A percentile compares a stretch with the other conserved stretches of the same genome.
These are phyloP conservation scores for Pichia pseudocactophila DNA, from an alignment of 805 yeast species.

Conservation along the genomic window DNA sequence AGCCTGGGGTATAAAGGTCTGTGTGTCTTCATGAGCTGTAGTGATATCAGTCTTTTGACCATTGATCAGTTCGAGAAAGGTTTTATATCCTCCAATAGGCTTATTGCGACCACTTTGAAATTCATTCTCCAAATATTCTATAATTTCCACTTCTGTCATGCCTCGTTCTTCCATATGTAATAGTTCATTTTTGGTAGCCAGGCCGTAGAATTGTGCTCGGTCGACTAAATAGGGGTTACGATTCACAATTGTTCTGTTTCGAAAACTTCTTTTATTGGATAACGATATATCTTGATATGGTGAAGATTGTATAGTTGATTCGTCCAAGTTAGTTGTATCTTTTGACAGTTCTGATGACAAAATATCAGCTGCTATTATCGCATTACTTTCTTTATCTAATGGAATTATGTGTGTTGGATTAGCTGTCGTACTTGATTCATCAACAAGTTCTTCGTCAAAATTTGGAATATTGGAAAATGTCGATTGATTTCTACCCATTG, in stretches of 20 bases:
- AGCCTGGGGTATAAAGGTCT: not conserved
- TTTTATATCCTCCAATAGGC: conserved; percentile 18
- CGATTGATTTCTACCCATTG: no score
- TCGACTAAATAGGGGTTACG: conserved; percentile 28
- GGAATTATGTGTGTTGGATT: no score
- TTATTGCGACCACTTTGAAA: conserved; percentile 19
- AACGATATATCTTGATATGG: no score
- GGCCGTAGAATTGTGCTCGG: conserved; percentile 26
- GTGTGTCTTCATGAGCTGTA: not conserved
- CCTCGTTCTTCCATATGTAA: conserved; percentile 26
- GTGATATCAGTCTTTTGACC: conserved; percentile 10
- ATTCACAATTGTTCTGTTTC: conserved; percentile 11
- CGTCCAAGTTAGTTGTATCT: no score
- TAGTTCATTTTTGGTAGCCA: conserved; percentile 21
- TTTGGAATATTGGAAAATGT: no score
- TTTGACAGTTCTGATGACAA: not conserved
- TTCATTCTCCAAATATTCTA: conserved; percentile 19
- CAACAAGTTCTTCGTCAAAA: no score
- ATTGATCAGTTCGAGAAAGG: conserved; percentile 18
- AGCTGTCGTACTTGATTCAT: no score
- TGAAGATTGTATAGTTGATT: no score
- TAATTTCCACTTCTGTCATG: conserved; percentile 21
- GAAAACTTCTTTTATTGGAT: conserved; percentile 4
- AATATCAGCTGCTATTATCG: no score
- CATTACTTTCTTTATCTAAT: no score